These are phyloP conservation scores for Boletus rubescentipes DNA, from an alignment of 768 basidiomycete species.

Conservation along the genomic window DNA sequence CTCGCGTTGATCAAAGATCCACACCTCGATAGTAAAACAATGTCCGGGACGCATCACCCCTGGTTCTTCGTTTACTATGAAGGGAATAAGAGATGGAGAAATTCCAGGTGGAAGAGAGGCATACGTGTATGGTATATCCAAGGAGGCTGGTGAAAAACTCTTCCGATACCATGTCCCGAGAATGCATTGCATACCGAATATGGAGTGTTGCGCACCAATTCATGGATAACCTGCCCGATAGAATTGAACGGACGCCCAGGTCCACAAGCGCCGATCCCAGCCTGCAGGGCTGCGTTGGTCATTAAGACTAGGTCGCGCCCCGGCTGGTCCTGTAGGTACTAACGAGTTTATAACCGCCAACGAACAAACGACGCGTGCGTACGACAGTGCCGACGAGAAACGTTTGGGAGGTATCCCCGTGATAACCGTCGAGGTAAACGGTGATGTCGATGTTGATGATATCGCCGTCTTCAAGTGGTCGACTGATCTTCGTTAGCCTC, in stretches of 20 bases:
- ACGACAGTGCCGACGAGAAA: conserved; percentile 83
- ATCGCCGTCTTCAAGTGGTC: conserved; percentile 77
- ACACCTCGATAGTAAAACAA: conserved; percentile 90
- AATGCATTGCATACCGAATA: conserved; percentile 73
- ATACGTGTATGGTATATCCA: conserved; percentile 80
- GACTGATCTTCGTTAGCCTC: conserved; percentile 45
- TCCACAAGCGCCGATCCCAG: conserved; percentile 72
- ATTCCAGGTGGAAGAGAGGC: conserved; percentile 18
- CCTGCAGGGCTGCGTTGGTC: conserved; percentile 63
- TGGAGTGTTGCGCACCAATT: conserved; percentile 34
- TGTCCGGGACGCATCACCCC: conserved; percentile 82
- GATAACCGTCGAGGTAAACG: conserved; percentile 77
- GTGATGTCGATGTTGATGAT: conserved; percentile 90
- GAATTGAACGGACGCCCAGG: conserved; percentile 65
- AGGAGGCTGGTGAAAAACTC: conserved; percentile 74
- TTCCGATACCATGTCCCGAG: conserved; percentile 86
- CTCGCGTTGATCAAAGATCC: conserved; percentile 1
- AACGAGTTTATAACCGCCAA: background rate
- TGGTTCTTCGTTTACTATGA: conserved; percentile 78
- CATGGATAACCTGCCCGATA: conserved; percentile 73
- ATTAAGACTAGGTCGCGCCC: conserved; percentile 64
- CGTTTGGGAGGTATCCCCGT: conserved; percentile 87
- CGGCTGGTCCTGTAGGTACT: conserved; percentile 55
- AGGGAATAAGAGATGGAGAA: background rate
- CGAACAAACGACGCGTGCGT: conserved; percentile 16